Percentiles rank a stretch among this genome's conserved stretches.
These are phyloP conservation scores for Penicillium sp. DNA, from an alignment of 2,329 filamentous ascomycete species.

Conservation along the genomic window DNA sequence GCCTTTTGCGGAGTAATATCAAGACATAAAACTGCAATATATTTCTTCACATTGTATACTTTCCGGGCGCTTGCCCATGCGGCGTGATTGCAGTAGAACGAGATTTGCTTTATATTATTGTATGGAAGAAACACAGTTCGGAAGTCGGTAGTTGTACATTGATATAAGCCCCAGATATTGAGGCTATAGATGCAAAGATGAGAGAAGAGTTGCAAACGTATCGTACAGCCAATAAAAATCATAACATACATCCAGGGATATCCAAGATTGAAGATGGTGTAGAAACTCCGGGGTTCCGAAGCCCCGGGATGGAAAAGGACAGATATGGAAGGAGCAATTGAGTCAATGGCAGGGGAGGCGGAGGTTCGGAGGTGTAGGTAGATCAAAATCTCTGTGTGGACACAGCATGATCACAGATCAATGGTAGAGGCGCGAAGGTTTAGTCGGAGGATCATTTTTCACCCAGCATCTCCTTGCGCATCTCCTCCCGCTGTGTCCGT, in stretches of 20 bases:
- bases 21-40: background rate
- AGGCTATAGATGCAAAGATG: background rate
- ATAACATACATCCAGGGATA: slow-evolving; percentile 5
- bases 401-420: background rate
- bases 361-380: background rate
- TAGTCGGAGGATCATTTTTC: slow-evolving; percentile 26
- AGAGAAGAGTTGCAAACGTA: slow-evolving; percentile 8
- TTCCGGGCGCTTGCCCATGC: background rate
- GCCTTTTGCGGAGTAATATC: background rate
- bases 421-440: background rate
- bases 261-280: background rate
- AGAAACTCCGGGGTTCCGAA: background rate
- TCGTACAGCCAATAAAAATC: slow-evolving; percentile 22
- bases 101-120: background rate
- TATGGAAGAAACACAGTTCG: background rate
- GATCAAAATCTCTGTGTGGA: background rate
- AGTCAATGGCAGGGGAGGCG: too few species aligned
- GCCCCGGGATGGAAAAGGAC: background rate
- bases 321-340: background rate
- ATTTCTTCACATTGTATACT: background rate
- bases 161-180: background rate
- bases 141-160: slow-evolving; percentile 44
- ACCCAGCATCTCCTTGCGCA: slow-evolving; percentile 40
- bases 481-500: slow-evolving; percentile 36
- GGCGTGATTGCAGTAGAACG: background rate